Evolutionary conservation across 345 rosid species (phyloP), one percentile per base, ranked within the genome.

Genomic region (Excoecaria cochinchinensis): DNA sequence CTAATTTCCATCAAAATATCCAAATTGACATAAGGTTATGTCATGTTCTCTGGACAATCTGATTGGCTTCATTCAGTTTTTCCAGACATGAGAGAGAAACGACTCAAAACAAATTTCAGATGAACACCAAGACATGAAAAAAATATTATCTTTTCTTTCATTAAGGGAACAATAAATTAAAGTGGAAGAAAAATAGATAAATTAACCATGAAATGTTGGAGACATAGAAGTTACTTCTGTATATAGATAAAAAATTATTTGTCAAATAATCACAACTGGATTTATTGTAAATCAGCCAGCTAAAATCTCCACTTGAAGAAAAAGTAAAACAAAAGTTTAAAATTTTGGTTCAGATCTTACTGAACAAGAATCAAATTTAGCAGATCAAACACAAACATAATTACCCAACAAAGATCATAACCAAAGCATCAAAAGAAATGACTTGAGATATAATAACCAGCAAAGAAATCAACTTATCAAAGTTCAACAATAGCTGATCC

Each of bases 21-120:
- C 22, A 38, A 46, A 17, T 64, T 65, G 74, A 31, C 67, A 44
- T 50, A 31, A 16, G 80, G 67, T 76, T 36, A 70, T 21, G 51
- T 24, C 69, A 53, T 12, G 63, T 53, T 63, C 53, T 48, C 56
- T 8, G 63, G 74, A 42, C 60, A 52, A 53, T 42, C 21, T 25
- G 36, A 17, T 17, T 12, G 38, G 62, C 51, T 1, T 3, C 3
- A 1, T 39, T 59, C n/a, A 40, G 25, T 7, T 42, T 22, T 72
- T 13, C 15, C 60, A 6, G 24, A 53, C 1, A 21, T 10, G 3
- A 66, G 47, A 65, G 21, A 65, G 5, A 9, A 19, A 36, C 4
- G 21, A 46, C 3, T 12, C 13, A 47, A 22, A 46, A 19, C n/a
- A 10, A 9, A 46, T 21, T 59, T 59, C 51, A 8, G 25, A 21